A percentile compares a stretch with the other conserved stretches of the same genome.
These are phyloP conservation scores for Aspergillus panamensis DNA, from an alignment of 495 filamentous ascomycete species.

Conservation along the genomic window DNA sequence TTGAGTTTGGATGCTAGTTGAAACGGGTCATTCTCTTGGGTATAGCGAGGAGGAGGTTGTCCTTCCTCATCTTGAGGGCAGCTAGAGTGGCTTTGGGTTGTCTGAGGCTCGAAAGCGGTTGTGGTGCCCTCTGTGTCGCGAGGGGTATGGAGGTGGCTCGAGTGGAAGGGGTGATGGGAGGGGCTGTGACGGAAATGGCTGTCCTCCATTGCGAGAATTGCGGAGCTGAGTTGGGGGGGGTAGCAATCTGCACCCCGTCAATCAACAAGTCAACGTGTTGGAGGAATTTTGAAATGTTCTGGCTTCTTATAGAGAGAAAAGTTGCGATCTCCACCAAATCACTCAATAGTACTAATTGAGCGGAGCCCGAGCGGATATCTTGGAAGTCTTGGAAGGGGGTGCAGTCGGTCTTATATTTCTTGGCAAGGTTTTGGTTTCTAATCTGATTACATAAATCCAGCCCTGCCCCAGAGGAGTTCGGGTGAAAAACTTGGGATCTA, in stretches of 20 bases:
- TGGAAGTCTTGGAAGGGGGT: too few species aligned
- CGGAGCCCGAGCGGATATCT: too few species aligned
- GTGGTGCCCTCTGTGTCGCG: constrained; percentile 23
- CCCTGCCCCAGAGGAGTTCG: too few species aligned
- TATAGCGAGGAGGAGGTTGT: constrained; percentile 57
- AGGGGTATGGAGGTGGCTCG: constrained; percentile 8
- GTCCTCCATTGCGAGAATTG: constrained; percentile 32
- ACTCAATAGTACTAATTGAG: too few species aligned
- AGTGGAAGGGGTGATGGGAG: constrained; percentile 30
- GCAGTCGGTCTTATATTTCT: too few species aligned
- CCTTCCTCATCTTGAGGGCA: constrained; percentile 60
- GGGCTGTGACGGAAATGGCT: constrained; percentile 36
- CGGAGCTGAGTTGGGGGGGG: not conserved
- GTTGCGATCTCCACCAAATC: too few species aligned
- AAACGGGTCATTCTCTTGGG: constrained; percentile 70
- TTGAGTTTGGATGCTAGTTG: constrained; percentile 77
- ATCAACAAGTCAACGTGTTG: too few species aligned
- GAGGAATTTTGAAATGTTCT: not conserved
- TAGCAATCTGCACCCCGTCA: too few species aligned
- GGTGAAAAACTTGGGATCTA: too few species aligned
- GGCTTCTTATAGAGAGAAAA: too few species aligned
- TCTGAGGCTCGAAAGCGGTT: constrained; percentile 34
- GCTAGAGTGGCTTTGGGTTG: constrained; percentile 32
- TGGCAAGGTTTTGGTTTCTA: too few species aligned
- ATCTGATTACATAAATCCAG: too few species aligned